Evolutionary conservation across 148 eudicot genomes (phyloP), one percentile per base, ranked within the genome.

Genomic region (Vaccinium vitisidaea): DNA sequence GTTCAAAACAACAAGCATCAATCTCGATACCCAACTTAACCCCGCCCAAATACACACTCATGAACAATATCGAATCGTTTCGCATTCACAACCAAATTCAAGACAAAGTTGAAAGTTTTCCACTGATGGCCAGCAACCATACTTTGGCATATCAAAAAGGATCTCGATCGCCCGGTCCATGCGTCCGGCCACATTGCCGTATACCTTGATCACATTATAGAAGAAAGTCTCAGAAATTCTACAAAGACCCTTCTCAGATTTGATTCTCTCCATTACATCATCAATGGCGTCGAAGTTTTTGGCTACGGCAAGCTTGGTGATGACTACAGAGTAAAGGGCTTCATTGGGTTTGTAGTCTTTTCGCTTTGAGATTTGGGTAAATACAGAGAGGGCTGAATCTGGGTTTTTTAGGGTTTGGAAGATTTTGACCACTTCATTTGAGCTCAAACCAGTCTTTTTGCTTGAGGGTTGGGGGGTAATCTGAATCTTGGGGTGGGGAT

Each of bases 361-460:
- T 77, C 98, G 94, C 75, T 69, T 84, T 1, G 96, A 93, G 83
- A 92, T 84, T 48, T 94, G 96, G 16, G 85, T 21, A 0, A 94
- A 73, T 21, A 91, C 84, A 11, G 90, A 39, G 32, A 93, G 91
- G 3, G 92, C 84, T 69, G 86, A 86, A 86, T 82, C 86, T 56
- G 96, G 94, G 83, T 93, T 88, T 88, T 86, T 84, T 25, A 90
- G 91, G 14, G 81, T 79, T 55, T 85, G 87, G 86, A 96, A 92
- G 80, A 94, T 90, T 58, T 93, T 87, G 84, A 89, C 87, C 12
- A 91, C 87, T 85, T 96, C 93, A 73, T 85, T 89, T 52, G 93
- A 92, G 75, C 96, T 89, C 85, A 96, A 96, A 78, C 98, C 98
- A 96, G 75, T 96, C 98, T 90, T 90, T 92, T 87, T 90, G 93